Base-by-base conservation (phyloP, 495 filamentous ascomycete genomes). In the Penicillium manginii region DNA sequence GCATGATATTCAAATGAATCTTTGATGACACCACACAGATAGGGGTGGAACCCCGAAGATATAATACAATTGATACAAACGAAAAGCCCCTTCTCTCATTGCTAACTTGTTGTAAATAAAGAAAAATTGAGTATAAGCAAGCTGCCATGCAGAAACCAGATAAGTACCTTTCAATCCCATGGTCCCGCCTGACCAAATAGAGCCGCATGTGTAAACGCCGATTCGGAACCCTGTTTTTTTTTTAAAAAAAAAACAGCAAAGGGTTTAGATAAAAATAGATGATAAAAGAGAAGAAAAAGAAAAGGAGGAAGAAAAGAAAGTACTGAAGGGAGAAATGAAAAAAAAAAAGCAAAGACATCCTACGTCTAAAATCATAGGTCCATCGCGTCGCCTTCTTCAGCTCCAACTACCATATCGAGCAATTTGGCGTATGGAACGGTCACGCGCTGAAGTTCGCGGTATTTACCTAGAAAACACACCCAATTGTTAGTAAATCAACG, bases 341-440 rank as follows among this genome's bases (percentile, higher is more conserved):
- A 37, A 50, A 59, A 49, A 17, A 51, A 51, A 52, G 22, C 26
- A 29, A 33, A 29, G 35, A 50, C 22, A 50, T 48, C 42, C 60
- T 57, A n/a, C 10, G 9, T n/a, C 11, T 39, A n/a, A 9, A 43
- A 50, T 69, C 64, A 70, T 76, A 81, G 64, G 75, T 78, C 83
- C 72, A 86, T 82, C 0, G 82, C 84, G 64, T 89, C 81, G 19
- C 78, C 68, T 22, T 74, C 65, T 40, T 75, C 69, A 39, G 74
- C 69, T 19, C 67, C 72, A 26, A 82, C 79, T 15, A 84, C 77
- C 49, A 88, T 75, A 17, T 84, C 90, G 11, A 96, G 68, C 17
- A 93, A 73, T 48, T 88, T 84, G 18, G 91, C 91, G 64, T 94
- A 96, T 59, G 92, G 92, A n/a, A 96, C 89, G 31, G 91, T 96